Percentiles rank a stretch among this genome's conserved stretches.
phyloP scores from a whole-genome alignment of 176 grass and related monocot species.

The Eleusine indica region DNA sequence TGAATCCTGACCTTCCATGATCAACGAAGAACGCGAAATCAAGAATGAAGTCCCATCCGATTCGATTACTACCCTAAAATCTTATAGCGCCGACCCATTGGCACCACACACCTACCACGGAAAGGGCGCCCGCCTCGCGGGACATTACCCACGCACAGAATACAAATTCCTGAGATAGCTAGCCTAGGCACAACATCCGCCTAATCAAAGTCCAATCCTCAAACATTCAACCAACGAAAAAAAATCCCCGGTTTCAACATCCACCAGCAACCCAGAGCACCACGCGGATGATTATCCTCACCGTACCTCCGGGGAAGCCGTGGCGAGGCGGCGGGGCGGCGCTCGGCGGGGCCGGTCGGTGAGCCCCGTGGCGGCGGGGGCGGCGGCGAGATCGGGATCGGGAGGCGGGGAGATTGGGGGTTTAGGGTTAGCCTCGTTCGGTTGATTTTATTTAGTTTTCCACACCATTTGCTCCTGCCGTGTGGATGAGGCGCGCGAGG shows the following conservation, averaged over 20 bases:
- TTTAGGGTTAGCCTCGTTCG: conserved; percentile 30
- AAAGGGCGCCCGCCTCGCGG: not conserved
- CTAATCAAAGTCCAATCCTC: not conserved
- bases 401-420: conserved; percentile 6
- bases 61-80: not conserved
- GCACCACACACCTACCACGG: not conserved
- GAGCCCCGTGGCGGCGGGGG: not conserved
- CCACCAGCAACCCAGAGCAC: not conserved
- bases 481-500: conserved; percentile 10
- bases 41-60: not conserved
- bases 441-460: not conserved
- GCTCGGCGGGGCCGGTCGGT: not conserved
- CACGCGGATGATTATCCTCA: not conserved
- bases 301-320: conserved; percentile 11
- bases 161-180: not conserved
- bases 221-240: not conserved
- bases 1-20: not conserved
- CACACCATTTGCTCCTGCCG: not conserved
- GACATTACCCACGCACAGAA: not conserved
- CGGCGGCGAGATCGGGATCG: conserved; percentile 21
- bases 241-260: not conserved
- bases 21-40: too few species aligned
- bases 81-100: not conserved
- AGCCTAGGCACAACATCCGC: not conserved
- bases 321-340: not conserved